Conservation (phyloP, 2,329 filamentous ascomycete species). For the Fusarium temperatum region DNA sequence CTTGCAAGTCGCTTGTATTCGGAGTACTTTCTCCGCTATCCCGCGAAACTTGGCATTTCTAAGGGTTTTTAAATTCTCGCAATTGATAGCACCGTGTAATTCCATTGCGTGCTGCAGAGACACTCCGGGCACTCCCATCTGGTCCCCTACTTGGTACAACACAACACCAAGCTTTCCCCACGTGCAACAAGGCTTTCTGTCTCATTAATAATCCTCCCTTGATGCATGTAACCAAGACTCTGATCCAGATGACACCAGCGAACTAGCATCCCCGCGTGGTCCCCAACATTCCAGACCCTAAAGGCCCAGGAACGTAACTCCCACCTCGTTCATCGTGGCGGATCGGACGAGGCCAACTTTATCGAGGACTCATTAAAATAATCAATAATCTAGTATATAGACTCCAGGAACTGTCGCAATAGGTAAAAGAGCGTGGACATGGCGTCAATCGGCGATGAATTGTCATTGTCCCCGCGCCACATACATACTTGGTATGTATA, state of each 20-base stretch:
- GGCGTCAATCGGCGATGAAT: background rate
- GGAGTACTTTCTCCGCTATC: background rate
- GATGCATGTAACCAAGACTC: background rate
- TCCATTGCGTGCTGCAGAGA: background rate
- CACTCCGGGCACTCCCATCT: background rate
- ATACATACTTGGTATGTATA: background rate
- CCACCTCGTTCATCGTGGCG: background rate
- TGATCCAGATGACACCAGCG: background rate
- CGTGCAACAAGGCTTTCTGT: background rate
- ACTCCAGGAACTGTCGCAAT: background rate
- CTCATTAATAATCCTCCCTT: background rate
- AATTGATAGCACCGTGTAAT: fast-evolving
- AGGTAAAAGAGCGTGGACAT: background rate
- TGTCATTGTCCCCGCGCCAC: background rate
- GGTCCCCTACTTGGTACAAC: background rate
- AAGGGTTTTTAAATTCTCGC: fast-evolving
- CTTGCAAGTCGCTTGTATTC: background rate
- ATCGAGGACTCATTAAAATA: background rate
- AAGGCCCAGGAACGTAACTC: background rate
- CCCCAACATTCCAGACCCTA: background rate
- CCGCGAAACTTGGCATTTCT: fast-evolving
- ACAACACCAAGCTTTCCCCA: background rate
- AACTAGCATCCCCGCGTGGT: background rate
- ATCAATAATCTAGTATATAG: background rate
- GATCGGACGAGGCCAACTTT: background rate